These are phyloP conservation scores for Thalia dealbata DNA, from an alignment of 176 grass and related monocot species.

Conservation along the genomic window DNA sequence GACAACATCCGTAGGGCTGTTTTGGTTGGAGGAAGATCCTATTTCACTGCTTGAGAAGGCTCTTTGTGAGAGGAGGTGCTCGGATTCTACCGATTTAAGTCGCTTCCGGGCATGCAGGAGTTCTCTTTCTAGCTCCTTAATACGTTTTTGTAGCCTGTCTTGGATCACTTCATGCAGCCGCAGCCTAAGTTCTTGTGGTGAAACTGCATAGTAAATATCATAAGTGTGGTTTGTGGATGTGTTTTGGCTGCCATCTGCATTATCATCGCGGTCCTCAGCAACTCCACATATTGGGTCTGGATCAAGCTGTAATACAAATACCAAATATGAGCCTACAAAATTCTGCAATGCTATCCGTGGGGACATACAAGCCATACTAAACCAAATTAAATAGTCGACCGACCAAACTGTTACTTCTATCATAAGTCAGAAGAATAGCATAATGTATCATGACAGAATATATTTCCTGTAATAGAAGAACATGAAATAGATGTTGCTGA, in stretches of 20 bases:
- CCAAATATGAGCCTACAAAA: not conserved
- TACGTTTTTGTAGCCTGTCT: slow-evolving; percentile 50
- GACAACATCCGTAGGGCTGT: slow-evolving; percentile 40
- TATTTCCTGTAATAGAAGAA: not conserved
- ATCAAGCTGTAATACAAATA: slow-evolving; percentile 35
- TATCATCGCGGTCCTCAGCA: slow-evolving; percentile 31
- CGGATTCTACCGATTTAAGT: slow-evolving; percentile 27
- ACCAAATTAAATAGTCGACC: not conserved
- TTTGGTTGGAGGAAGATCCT: slow-evolving; percentile 51
- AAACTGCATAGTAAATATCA: slow-evolving; percentile 51
- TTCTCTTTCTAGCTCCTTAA: slow-evolving; percentile 68
- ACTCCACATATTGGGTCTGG: slow-evolving; percentile 47
- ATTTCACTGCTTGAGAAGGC: slow-evolving; percentile 65
- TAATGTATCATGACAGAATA: not conserved
- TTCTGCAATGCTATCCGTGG: not conserved
- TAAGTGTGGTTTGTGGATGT: slow-evolving; percentile 32
- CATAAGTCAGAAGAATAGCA: not conserved
- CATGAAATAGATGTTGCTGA: too few species aligned
- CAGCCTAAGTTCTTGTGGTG: slow-evolving; percentile 64
- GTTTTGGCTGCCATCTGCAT: slow-evolving; percentile 39
- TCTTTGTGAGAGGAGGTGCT: slow-evolving; percentile 36
- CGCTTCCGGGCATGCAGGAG: slow-evolving; percentile 56
- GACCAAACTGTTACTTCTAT: not conserved
- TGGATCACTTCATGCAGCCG: slow-evolving; percentile 82
- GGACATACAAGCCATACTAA: not conserved